Evolutionary conservation across 2,329 filamentous ascomycete species (phyloP).

Genomic region (Aspergillus versicolor): DNA sequence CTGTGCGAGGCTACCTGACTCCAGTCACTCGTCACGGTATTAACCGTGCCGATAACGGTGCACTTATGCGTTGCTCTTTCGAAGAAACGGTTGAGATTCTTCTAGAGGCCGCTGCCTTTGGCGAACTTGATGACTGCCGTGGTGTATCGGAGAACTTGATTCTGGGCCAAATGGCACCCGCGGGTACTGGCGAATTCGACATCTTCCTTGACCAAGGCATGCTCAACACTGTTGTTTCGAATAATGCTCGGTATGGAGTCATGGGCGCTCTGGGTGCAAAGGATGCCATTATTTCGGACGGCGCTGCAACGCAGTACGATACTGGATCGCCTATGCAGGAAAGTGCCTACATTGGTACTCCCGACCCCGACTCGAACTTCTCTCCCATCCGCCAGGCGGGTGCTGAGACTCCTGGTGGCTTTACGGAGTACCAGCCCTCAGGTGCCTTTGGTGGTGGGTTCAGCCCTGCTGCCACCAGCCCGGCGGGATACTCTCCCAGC

Average conservation of each 20-base stretch:
- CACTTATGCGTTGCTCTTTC: conserved; percentile 98
- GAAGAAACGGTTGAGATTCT: conserved; percentile 99
- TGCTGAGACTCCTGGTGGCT: conserved; percentile 56
- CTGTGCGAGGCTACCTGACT: conserved; percentile 87
- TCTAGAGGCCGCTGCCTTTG: conserved; percentile 88
- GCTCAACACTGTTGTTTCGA: conserved; percentile 90
- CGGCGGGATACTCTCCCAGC: conserved; percentile 62
- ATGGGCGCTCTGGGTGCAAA: conserved; percentile 78
- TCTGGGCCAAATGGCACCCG: conserved; percentile 92
- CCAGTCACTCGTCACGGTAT: conserved; percentile 98
- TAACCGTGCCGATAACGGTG: conserved; percentile 95
- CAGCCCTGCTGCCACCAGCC: conserved; percentile 69
- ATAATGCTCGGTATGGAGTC: conserved; percentile 81
- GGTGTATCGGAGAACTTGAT: conserved; percentile 99
- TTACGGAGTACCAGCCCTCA: conserved; percentile 66
- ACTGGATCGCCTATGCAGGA: conserved; percentile 64
- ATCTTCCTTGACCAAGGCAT: conserved; percentile 91
- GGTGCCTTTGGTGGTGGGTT: conserved; percentile 62
- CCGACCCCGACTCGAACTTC: conserved; percentile 61
- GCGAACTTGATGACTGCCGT: conserved; percentile 94
- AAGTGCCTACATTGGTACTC: conserved; percentile 61
- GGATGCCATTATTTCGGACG: conserved; percentile 68
- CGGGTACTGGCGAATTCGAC: conserved; percentile 95
- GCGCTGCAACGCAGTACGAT: conserved; percentile 93
- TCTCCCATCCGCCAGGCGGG: conserved; percentile 75